These are phyloP conservation scores for Euphorbia pulcherrima DNA, from an alignment of 345 rosid species.

Conservation along the genomic window DNA sequence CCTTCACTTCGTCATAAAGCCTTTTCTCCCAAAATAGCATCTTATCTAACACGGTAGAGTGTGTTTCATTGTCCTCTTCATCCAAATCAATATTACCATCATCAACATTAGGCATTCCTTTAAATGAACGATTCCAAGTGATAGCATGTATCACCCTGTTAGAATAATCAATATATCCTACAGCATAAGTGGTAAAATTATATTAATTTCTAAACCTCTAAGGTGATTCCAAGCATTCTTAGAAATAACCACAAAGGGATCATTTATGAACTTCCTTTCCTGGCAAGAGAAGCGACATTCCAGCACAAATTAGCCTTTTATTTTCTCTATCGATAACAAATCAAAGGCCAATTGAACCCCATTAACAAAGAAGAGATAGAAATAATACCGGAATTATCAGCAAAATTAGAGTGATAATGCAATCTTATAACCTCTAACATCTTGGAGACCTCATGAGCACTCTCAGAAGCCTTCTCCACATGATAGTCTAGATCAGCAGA, in stretches of 20 bases:
- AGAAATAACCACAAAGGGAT: not conserved
- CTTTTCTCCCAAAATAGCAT: constrained; percentile 97
- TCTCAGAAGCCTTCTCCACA: constrained; percentile 80
- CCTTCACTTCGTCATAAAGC: constrained; percentile 98
- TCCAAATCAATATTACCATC: constrained; percentile 71
- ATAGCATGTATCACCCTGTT: constrained; percentile 93
- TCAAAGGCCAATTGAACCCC: not conserved
- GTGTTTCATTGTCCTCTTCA: constrained; percentile 78
- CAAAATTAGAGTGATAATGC: constrained; percentile 99
- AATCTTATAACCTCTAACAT: constrained; percentile 90
- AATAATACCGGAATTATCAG: constrained; percentile 75
- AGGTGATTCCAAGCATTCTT: not conserved
- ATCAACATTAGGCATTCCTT: constrained; percentile 49
- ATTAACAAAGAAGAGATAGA: not conserved
- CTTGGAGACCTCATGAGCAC: constrained; percentile 91
- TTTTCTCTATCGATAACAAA: too few relatives aligned
- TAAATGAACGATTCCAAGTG: constrained; percentile 90
- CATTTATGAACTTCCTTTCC: not conserved
- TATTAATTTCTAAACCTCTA: not conserved
- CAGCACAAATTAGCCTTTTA: not conserved
- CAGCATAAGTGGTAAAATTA: constrained; percentile 8
- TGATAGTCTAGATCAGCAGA: constrained; percentile 76
- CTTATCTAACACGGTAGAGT: constrained; percentile 93
- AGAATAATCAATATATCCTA: constrained; percentile 94
- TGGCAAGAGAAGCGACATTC: not conserved